phyloP scores from a whole-genome alignment of 1,284 basidiomycete species.

The Termitomyces sp. region DNA sequence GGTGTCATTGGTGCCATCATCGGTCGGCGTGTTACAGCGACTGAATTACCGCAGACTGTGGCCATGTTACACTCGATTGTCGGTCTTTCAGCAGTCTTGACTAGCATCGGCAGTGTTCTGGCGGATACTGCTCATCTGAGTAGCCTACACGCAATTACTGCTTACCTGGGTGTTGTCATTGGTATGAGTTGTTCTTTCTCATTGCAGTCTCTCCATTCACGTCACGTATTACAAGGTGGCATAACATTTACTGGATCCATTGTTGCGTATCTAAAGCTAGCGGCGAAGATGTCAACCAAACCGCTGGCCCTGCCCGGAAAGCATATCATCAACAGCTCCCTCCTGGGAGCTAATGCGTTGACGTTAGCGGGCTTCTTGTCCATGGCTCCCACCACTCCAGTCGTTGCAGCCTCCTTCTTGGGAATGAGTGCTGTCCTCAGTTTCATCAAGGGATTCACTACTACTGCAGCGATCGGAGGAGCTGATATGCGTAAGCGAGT shows the following conservation, averaged over 20 bases:
- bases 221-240: constrained; percentile 38
- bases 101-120: constrained; percentile 75
- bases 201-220: background rate
- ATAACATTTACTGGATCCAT: constrained; percentile 80
- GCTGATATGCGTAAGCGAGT: constrained; percentile 80
- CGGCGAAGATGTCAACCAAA: constrained; percentile 71
- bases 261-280: constrained; percentile 84
- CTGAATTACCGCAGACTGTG: constrained; percentile 75
- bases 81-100: constrained; percentile 80
- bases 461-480: constrained; percentile 81
- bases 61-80: constrained; percentile 70
- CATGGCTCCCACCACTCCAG: constrained; percentile 62
- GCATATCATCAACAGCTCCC: constrained; percentile 66
- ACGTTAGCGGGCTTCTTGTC: constrained; percentile 75
- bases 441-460: constrained; percentile 80
- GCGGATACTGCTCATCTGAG: constrained; percentile 60
- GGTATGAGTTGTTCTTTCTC: constrained; percentile 33
- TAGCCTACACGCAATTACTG: constrained; percentile 72
- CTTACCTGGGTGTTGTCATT: constrained; percentile 82
- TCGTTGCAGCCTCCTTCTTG: constrained; percentile 72
- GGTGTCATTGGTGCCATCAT: constrained; percentile 64
- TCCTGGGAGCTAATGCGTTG: constrained; percentile 63
- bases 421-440: constrained; percentile 68
- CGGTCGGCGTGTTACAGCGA: constrained; percentile 77
- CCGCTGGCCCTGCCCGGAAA: constrained; percentile 69